Evolutionary conservation across 1,139 yeast species (phyloP), one percentile per base, ranked within the genome.

Genomic region (Arxiozyma slooffiae): DNA sequence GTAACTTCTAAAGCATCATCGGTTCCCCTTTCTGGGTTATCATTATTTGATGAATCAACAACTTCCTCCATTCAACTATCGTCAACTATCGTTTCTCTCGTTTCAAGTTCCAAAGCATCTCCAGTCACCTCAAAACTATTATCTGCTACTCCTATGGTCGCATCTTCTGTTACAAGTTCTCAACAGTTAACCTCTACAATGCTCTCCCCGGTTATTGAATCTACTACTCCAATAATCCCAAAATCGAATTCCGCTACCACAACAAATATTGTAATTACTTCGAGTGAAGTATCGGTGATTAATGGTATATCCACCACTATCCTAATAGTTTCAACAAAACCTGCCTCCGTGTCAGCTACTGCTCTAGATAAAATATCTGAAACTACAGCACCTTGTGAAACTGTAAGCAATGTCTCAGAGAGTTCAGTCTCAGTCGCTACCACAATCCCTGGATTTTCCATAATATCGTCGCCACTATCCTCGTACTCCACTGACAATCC

Each of bases 401-500:
- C n/a, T 6, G 6, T 30, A 30, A 30, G 11, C 4, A 11, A n/a
- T 30, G 3, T 11, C 3, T 2, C 36, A 4, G 37, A 54, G 36
- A 43, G 55, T n/a, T 11, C 36, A 18, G 24, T 49, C 18, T 16
- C 41, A 24, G 14, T 42, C 2, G n/a, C 34, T 41, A 8, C 36
- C 14, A n/a, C n/a, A 30, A 30, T 36, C 7, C n/a, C 20, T 36
- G 77, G 77, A 16, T 59, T 63, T 7, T 57, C 61, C 16, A 55
- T 53, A 20, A 52, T 53, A 16, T 52, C 57, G 43, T 54, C 66
- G 7, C 18, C n/a, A n/a, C n/a, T n/a, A n/a, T n/a, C 30, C 22
- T 17, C 45, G 52, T 20, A 48, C 58, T 26, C 49, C 23, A 59
- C 30, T 34, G 20, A 57, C 7, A 43, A 55, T 8, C 20, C 52